Evolutionary conservation across 2,329 filamentous ascomycete species (phyloP).

Genomic region (Onygenales sp.): DNA sequence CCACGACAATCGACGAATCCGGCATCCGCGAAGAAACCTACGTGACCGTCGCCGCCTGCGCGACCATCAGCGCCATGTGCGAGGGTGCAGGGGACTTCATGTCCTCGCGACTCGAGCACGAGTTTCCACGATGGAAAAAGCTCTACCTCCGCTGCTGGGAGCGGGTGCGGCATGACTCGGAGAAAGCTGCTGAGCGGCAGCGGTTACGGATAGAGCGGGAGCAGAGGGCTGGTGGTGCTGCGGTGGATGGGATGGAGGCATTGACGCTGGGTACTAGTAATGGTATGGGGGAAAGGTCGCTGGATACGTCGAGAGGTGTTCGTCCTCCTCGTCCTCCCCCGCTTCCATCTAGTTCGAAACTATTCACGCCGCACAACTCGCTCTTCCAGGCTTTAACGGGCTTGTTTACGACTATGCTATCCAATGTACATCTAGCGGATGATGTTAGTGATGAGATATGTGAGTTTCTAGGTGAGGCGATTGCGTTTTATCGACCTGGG

Average conservation of each 20-base stretch:
- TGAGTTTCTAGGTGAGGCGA: constrained; percentile 27
- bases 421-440: constrained; percentile 29
- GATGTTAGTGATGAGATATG: constrained; percentile 33
- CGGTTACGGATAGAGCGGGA: constrained; percentile 14
- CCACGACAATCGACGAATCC: constrained; percentile 20
- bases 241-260: neutral
- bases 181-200: constrained; percentile 25
- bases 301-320: neutral
- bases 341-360: constrained; percentile 13
- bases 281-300: no score
- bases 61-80: constrained; percentile 61
- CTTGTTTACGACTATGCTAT: constrained; percentile 31
- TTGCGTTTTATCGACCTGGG: constrained; percentile 25
- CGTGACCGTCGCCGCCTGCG: constrained; percentile 59
- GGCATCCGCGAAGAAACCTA: constrained; percentile 31
- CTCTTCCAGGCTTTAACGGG: constrained; percentile 29
- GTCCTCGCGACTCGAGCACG: constrained; percentile 60
- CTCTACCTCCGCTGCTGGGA: constrained; percentile 32
- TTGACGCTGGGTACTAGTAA: neutral
- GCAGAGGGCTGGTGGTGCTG: neutral
- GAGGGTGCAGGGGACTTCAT: constrained; percentile 71
- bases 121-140: constrained; percentile 44
- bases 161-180: constrained; percentile 27
- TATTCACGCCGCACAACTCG: constrained; percentile 30
- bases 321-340: constrained; percentile 9